phyloP scores from a whole-genome alignment of 192 early-diverging fungal species.

The Endogone sp. region DNA sequence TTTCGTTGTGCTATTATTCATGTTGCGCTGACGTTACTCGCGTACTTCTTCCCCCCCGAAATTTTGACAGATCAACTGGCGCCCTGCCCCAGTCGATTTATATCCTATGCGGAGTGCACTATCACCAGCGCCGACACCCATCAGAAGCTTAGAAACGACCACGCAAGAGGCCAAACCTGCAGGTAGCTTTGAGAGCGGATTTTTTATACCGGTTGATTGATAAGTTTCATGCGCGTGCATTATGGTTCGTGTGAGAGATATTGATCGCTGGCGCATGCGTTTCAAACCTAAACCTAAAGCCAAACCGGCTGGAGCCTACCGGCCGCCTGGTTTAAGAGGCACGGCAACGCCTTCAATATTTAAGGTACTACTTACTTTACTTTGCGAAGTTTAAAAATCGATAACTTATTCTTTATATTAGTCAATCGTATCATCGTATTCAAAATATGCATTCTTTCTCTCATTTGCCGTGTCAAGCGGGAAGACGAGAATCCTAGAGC shows the following conservation, averaged over 20 bases:
- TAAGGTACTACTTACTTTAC: conserved; percentile 15
- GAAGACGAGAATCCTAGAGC: conserved; percentile 27
- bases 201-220: too few species aligned
- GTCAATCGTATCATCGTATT: too few species aligned
- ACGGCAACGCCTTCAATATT: conserved; percentile 33
- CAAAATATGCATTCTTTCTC: conserved; percentile 23
- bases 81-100: conserved; percentile 53
- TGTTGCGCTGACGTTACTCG: too few species aligned
- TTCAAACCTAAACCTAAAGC: conserved; percentile 38
- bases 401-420: conserved; percentile 24
- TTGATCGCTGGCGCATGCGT: too few species aligned
- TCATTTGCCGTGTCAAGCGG: conserved; percentile 20
- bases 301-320: conserved; percentile 50
- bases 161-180: conserved; percentile 36
- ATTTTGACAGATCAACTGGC: conserved; percentile 45
- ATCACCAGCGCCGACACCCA: conserved; percentile 65
- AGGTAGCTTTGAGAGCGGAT: too few species aligned
- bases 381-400: conserved; percentile 31
- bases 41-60: conserved; percentile 28
- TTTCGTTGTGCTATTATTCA: background rate
- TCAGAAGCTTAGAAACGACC: conserved; percentile 24
- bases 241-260: too few species aligned
- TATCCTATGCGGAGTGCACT: conserved; percentile 78
- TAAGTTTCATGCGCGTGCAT: too few species aligned
- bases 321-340: conserved; percentile 66